Base-by-base conservation (phyloP, 257 asterid genomes). In the Scutellaria galericulata region DNA sequence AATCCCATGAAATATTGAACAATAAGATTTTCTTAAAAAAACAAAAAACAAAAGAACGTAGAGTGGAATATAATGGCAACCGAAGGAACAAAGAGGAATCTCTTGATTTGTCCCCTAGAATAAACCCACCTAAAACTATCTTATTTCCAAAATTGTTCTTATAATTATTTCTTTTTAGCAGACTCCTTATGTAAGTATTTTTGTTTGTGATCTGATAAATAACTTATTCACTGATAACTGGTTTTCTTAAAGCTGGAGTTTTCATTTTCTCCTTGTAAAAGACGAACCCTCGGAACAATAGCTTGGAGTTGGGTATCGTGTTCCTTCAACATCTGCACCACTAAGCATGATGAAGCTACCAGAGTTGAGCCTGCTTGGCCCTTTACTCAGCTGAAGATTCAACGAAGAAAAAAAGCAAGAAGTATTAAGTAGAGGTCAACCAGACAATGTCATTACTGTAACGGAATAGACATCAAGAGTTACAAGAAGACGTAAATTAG, bases 291-390 rank as follows among this genome's bases (percentile, higher is more conserved):
- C 76, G 97, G 80, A 64, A 81, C 97, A 42, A 96, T 95, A 76
- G 90, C 99, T 78, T 87, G 99, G 44, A 95, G 86, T 52, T 89
- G 98, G 44, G 93, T 93, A 75, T 95, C 98, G n/a, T 92, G 93
- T 54, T 92, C 99, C 80, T 88, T 90, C 81, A 95, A 62, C 80
- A 83, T 85, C 86, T 92, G 96, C 59, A 90, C 98, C 84, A 88
- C 85, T 86, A 87, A 87, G 54, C 91, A 93, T 0, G 98, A 86
- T 9, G 98, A 96, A 37, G 83, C 98, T 40, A 90, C 79, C 67
- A 0, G 99, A 95, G 86, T 89, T 92, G 85, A 92, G 97, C 65
- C 92, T 92, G 71, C 83, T 91, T 47, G 96, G 87, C 53, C 96
- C 97, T 74, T 83, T 82, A 7, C 95, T 95, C 74, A 83, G 68